Evolutionary conservation across 1,139 yeast species (phyloP).

Genomic region (Hansenula anomala): DNA sequence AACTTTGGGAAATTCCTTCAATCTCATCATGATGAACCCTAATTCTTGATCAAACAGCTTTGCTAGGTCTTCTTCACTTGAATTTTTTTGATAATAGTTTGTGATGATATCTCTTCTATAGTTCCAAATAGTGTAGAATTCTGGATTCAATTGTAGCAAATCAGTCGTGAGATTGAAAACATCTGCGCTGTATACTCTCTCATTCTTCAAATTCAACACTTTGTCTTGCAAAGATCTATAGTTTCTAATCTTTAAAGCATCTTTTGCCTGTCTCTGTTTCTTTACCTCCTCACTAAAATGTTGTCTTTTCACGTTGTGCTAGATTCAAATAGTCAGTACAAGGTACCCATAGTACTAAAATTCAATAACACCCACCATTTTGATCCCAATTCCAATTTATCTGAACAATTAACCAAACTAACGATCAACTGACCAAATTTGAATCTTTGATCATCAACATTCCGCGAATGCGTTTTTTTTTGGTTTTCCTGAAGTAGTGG

Average conservation of each 20-base stretch:
- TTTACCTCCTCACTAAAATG: slow-evolving; percentile 54
- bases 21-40: slow-evolving; percentile 49
- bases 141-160: slow-evolving; percentile 69
- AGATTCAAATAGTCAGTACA: background rate
- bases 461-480: too few species aligned
- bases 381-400: background rate
- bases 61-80: slow-evolving; percentile 10
- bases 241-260: slow-evolving; percentile 44
- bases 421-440: too few species aligned
- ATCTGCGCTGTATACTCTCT: slow-evolving; percentile 30
- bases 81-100: slow-evolving; percentile 21
- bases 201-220: slow-evolving; percentile 36
- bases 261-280: slow-evolving; percentile 49
- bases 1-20: slow-evolving; percentile 75
- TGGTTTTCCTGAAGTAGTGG: too few species aligned
- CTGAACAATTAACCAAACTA: too few species aligned
- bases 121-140: slow-evolving; percentile 88
- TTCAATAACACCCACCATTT: too few species aligned
- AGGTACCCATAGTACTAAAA: too few species aligned
- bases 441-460: too few species aligned
- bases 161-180: slow-evolving; percentile 51
- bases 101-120: slow-evolving; percentile 69
- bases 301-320: slow-evolving; percentile 72
- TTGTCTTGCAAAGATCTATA: slow-evolving; percentile 45
- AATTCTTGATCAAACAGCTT: slow-evolving; percentile 55